phyloP scores from a whole-genome alignment of 768 basidiomycete species.

The Phanerodontia chrysosporium region DNA sequence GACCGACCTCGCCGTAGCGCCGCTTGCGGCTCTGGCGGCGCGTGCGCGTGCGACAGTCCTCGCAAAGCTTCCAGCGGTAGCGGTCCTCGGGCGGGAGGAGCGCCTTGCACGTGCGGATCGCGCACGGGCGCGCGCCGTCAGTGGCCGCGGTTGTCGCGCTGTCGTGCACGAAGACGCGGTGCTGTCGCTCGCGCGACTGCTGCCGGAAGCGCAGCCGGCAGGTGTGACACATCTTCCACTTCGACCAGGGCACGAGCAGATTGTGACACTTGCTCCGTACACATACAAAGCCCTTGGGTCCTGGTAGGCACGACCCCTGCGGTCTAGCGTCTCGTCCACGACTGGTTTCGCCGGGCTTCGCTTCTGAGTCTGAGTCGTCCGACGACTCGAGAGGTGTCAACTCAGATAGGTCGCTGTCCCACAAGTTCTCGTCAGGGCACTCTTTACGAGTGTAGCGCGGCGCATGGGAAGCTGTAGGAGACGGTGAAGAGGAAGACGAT shows the following conservation, averaged over 20 bases:
- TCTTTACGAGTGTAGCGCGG: not conserved
- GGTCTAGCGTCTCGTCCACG: not conserved
- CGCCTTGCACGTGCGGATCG: constrained; percentile 10
- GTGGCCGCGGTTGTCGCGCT: not conserved
- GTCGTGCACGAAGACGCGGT: not conserved
- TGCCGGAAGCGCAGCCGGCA: constrained; percentile 13
- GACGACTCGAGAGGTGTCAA: constrained; percentile 22
- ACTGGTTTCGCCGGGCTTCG: not conserved
- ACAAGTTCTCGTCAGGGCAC: not conserved
- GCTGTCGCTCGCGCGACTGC: not conserved
- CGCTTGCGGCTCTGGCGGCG: constrained; percentile 11
- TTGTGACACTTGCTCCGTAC: constrained; percentile 17
- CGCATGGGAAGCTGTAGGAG: not conserved
- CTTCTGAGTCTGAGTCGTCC: constrained; percentile 12
- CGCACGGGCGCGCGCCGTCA: constrained; percentile 14
- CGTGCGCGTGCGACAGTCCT: constrained; percentile 15
- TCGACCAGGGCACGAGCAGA: constrained; percentile 12
- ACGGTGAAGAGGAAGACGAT: not conserved
- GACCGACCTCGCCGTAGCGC: not conserved
- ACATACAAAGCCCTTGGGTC: constrained; percentile 7
- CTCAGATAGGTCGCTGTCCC: constrained; percentile 23
- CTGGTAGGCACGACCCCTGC: not conserved
- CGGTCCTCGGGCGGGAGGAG: constrained; percentile 14
- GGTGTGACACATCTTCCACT: constrained; percentile 15
- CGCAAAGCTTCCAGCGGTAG: constrained; percentile 20